Conservation (phyloP, 2,329 filamentous ascomycete genomes). For the Cryphonectria carpinicola region DNA sequence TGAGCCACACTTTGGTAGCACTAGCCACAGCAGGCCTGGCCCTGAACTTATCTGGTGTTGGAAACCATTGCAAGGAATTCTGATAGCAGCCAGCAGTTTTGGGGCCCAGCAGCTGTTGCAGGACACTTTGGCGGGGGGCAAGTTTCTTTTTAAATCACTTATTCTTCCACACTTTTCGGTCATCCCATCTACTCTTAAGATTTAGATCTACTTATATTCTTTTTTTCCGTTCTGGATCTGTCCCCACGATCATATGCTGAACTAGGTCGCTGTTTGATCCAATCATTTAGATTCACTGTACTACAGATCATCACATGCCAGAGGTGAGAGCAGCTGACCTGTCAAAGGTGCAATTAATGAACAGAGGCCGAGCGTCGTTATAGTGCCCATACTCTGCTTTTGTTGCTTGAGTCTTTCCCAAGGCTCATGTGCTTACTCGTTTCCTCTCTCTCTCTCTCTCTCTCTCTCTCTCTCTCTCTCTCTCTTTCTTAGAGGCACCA, state of each 20-base stretch:
- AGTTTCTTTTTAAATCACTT: not conserved
- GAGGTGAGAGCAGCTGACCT: not conserved
- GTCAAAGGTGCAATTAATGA: not conserved
- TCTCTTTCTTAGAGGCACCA: not conserved
- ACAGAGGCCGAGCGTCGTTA: not conserved
- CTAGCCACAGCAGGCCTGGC: constrained; percentile 15
- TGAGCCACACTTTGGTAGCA: not conserved
- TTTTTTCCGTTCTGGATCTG: not conserved
- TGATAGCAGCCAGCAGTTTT: not conserved
- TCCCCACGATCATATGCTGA: not conserved
- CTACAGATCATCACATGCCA: constrained; percentile 2
- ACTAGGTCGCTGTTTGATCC: not conserved
- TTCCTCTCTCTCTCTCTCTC: too few relatives aligned
- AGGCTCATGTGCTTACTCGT: not conserved
- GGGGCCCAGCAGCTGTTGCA: constrained; percentile 1
- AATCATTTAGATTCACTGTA: not conserved
- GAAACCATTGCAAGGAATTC: constrained; percentile 3
- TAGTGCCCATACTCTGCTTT: not conserved
- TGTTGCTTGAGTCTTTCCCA: not conserved
- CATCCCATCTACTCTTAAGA: not conserved
- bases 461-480: too few relatives aligned
- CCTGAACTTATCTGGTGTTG: not conserved
- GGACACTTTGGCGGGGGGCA: not conserved
- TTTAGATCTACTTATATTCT: constrained; percentile 4
- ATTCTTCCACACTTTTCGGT: constrained; percentile 1